These are phyloP conservation scores for Clonostachys chloroleuca DNA, from an alignment of 2,329 filamentous ascomycete species.

Conservation along the genomic window DNA sequence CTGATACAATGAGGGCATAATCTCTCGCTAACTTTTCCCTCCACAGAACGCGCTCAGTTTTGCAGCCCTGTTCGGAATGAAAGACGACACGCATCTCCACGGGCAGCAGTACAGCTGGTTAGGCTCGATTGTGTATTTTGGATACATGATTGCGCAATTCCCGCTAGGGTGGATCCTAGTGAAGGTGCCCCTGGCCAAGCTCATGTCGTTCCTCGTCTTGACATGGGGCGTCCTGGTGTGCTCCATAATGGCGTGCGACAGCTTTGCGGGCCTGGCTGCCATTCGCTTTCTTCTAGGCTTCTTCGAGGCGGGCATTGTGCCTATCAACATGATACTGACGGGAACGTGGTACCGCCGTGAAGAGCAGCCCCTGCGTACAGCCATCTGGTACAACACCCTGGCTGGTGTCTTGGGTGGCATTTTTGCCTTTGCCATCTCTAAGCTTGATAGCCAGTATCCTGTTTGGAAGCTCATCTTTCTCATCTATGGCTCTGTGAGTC, in stretches of 20 bases:
- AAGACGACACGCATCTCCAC: too few species aligned
- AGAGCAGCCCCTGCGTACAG: slow-evolving; percentile 21
- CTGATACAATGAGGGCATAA: too few species aligned
- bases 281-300: slow-evolving; percentile 20
- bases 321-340: slow-evolving; percentile 18
- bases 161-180: slow-evolving; percentile 10
- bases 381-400: slow-evolving; percentile 22
- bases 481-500: slow-evolving; percentile 10
- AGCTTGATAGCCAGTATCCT: slow-evolving; percentile 14
- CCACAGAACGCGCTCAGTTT: too few species aligned
- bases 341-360: slow-evolving; percentile 24
- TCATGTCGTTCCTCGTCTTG: slow-evolving; percentile 10
- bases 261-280: slow-evolving; percentile 12
- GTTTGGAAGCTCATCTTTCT: slow-evolving; percentile 15
- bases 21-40: too few species aligned
- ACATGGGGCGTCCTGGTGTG: slow-evolving; percentile 12
- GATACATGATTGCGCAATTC: neutral
- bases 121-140: neutral
- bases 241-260: slow-evolving; percentile 14
- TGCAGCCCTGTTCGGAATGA: too few species aligned
- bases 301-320: slow-evolving; percentile 16
- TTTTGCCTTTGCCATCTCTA: slow-evolving; percentile 17
- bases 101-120: neutral
- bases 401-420: slow-evolving; percentile 22
- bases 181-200: slow-evolving; percentile 9